Evolutionary conservation across 306 rosid genomes (phyloP).

Genomic region (Inga leiocalycina): DNA sequence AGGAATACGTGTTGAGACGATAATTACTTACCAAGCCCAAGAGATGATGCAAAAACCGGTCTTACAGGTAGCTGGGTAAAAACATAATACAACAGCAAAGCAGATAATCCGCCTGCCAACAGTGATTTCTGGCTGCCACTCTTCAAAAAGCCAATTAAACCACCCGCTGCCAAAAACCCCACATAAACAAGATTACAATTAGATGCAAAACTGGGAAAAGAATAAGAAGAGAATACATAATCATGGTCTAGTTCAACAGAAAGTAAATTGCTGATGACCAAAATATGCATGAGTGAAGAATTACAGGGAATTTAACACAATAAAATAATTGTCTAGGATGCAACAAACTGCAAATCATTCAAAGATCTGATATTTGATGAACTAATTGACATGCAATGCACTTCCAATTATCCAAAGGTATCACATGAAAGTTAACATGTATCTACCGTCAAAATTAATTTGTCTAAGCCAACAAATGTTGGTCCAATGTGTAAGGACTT

Average conservation of each 20-base stretch:
- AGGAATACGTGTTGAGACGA: conserved; percentile 6
- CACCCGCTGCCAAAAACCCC: conserved; percentile 67
- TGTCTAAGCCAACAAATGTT: background rate
- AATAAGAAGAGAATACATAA: background rate
- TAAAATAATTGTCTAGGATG: background rate
- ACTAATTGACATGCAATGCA: background rate
- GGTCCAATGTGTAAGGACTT: background rate
- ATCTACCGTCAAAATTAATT: background rate
- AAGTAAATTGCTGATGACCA: background rate
- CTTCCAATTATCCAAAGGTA: conserved; percentile 5
- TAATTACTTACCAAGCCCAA: conserved; percentile 83
- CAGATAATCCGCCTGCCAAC: conserved; percentile 85
- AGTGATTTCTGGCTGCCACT: conserved; percentile 95
- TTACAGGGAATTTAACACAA: background rate
- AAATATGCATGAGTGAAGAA: background rate
- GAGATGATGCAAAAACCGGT: conserved; percentile 83
- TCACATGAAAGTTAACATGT: conserved; percentile 15
- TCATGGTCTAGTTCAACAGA: background rate
- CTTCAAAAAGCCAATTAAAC: conserved; percentile 90
- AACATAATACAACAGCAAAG: conserved; percentile 63
- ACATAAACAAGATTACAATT: background rate
- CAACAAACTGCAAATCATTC: background rate
- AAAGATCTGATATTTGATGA: background rate
- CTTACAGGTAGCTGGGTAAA: conserved; percentile 71
- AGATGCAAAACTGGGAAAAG: background rate